Evolutionary conservation across 2,329 filamentous ascomycete genomes (phyloP), one percentile per base, ranked within the genome.

Genomic region (Cryphonectria nitschkei): DNA sequence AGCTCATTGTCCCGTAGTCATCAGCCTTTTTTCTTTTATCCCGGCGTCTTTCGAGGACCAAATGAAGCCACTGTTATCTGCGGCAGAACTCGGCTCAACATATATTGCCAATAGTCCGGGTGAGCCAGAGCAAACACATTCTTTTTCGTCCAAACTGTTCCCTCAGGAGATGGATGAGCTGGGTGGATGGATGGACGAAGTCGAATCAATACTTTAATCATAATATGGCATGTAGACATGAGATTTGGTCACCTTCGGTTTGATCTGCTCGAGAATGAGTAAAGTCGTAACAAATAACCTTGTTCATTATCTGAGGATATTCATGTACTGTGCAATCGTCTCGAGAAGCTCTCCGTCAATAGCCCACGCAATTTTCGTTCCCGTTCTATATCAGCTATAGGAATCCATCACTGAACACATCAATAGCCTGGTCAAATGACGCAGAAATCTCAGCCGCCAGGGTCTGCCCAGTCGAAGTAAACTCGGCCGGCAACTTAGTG

Each of bases 381-480:
- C 46, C 46, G 6, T n/a, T 0, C 46, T n/a, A 11, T 8, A 9
- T n/a, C 16, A 19, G 1, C 16, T 67, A 54, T 41, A 72, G 39
- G 7, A 68, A 41, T 3, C 67, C 70, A 29, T 68, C 70, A 32
- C 66, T 71, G 16, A 80, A 82, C 11, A 72, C 74, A 46, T 75
- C 75, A 63, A 85, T 80, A 9, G 81, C 83, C 58, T 76, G 68
- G 11, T 76, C 75, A 74, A 86, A 86, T 0, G 78, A 75, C 6
- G 75, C 77, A 11, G 80, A 76, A 63, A 86, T 82, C 14, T 80
- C 78, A 43, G 77, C 77, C 3, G 81, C 76, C 61, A 87, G 64
- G 0, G 64, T 68, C 74, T 78, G 58, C 0, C 83, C 84, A 3
- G 80, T 72, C 0, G 32, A 72, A 72, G 77, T 76, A 34, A 82